Evolutionary conservation across 495 filamentous ascomycete genomes (phyloP).

Genomic region (Aeminium ludgeri): DNA sequence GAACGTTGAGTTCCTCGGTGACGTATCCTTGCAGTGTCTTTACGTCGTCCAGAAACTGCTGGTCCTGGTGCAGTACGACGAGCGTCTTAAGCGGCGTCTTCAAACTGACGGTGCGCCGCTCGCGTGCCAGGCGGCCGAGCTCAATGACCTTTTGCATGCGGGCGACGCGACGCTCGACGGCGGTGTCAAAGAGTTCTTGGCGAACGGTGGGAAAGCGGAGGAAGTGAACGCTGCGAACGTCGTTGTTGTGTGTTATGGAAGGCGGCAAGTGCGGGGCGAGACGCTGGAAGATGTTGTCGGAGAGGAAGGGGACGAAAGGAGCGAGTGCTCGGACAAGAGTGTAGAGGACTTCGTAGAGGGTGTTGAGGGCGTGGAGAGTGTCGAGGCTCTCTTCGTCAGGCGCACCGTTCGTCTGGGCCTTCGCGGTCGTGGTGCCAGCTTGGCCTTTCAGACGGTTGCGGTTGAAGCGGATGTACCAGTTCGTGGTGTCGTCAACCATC

Average conservation of each 20-base stretch:
- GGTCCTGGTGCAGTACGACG: constrained; percentile 73
- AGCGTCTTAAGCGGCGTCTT: constrained; percentile 85
- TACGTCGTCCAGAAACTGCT: constrained; percentile 71
- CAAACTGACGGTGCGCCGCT: constrained; percentile 66
- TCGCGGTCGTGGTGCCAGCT: constrained; percentile 30
- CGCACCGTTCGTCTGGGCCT: constrained; percentile 34
- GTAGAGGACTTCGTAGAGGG: constrained; percentile 91
- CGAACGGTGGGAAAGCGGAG: constrained; percentile 75
- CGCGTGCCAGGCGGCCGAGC: constrained; percentile 65
- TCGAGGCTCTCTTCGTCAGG: constrained; percentile 29
- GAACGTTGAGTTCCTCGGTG: constrained; percentile 77
- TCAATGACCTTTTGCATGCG: constrained; percentile 96
- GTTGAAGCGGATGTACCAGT: constrained; percentile 99
- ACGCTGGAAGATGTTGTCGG: constrained; percentile 80
- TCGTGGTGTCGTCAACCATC: constrained; percentile 88
- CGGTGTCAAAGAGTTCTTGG: constrained; percentile 70
- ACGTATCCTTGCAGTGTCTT: constrained; percentile 72
- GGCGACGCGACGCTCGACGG: constrained; percentile 67
- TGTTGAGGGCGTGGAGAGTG: constrained; percentile 80
- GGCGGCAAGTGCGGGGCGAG: constrained; percentile 68
- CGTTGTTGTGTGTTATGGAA: constrained; percentile 38
- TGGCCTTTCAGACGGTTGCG: constrained; percentile 89
- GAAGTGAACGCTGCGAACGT: constrained; percentile 82
- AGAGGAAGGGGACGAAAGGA: constrained; percentile 90
- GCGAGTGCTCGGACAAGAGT: constrained; percentile 74